Evolutionary conservation across 176 grass and related monocot genomes (phyloP), one percentile per base, ranked within the genome.

Genomic region (Leersia perrieri): DNA sequence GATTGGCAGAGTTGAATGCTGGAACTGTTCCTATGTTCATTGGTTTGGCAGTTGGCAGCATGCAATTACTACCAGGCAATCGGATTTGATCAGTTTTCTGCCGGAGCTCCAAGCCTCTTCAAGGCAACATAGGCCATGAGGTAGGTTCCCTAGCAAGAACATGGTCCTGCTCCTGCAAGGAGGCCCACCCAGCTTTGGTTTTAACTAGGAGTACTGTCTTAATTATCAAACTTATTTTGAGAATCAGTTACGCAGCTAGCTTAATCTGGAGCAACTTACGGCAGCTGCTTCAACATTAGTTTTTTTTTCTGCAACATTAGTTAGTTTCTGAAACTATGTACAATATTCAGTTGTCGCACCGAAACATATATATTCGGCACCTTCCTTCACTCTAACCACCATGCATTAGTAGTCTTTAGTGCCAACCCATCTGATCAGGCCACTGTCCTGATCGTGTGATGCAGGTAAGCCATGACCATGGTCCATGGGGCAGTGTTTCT

Each of bases 1-100:
- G n/a, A n/a, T n/a, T 80, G 69, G 30, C 35, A 34, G 60, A 53
- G 63, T 66, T 80, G 11, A 75, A 60, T 60, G 72, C 9, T 1
- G 26, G 13, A 27, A 41, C 66, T 76, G 82, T 30, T 53, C 32
- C 5, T n/a, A 29, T 33, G 39, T 5, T n/a, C n/a, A n/a, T n/a
- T 71, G 39, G 1, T 32, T 38, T 74, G 36, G 65, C 28, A 0
- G 36, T 70, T 80, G 62, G 35, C 69, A 70, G 20, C 62, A 20
- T 5, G 76, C 84, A 41, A 67, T 74, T 10, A 41, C 42, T 78
- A 35, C 16, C 16, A 51, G 47, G 47, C 5, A 12, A 47, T 47
- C 44, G 14, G 15, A 13, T 3, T 39, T 8, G 12, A 16, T 47
- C 45, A 20, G 9, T 64, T 30, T n/a, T 61, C 23, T 30, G 20